Evolutionary conservation across 2,329 filamentous ascomycete genomes (phyloP).

Genomic region (Fusarium veterinarium): DNA sequence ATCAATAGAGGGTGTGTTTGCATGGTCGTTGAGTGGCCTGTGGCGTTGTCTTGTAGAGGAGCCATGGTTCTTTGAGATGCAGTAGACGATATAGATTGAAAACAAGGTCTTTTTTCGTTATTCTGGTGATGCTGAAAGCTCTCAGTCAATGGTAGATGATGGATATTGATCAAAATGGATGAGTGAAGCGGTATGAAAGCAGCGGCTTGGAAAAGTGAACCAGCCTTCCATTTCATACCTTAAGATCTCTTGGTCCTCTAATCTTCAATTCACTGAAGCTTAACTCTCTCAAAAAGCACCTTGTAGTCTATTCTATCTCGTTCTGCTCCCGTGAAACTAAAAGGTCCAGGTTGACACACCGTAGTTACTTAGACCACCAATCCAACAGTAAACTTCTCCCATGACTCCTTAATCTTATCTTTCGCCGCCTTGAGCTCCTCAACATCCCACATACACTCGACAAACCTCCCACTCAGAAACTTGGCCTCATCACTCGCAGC

Average conservation of each 20-base stretch:
- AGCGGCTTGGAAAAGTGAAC: background rate
- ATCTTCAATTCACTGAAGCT: too few species aligned
- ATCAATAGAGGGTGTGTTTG: background rate
- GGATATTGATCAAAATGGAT: background rate
- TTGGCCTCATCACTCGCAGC: slow-evolving; percentile 56
- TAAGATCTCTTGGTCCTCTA: too few species aligned
- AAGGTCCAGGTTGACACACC: background rate
- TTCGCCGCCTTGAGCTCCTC: slow-evolving; percentile 57
- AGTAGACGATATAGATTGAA: background rate
- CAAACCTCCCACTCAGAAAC: slow-evolving; percentile 59
- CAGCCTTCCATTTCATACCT: too few species aligned
- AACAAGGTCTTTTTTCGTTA: background rate
- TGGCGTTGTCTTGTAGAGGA: too few species aligned
- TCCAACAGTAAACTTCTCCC: slow-evolving; percentile 36
- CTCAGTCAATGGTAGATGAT: too few species aligned
- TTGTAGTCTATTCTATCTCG: background rate
- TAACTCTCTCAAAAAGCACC: background rate
- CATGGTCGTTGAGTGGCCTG: background rate
- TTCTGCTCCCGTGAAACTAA: background rate
- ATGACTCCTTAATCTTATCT: slow-evolving; percentile 46
- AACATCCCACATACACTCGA: slow-evolving; percentile 65
- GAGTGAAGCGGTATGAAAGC: background rate
- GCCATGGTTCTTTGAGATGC: background rate
- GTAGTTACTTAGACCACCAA: background rate
- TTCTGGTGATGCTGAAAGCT: background rate